phyloP scores from a whole-genome alignment of 1,284 basidiomycete genomes.

The Ceratobasidium sp. region DNA sequence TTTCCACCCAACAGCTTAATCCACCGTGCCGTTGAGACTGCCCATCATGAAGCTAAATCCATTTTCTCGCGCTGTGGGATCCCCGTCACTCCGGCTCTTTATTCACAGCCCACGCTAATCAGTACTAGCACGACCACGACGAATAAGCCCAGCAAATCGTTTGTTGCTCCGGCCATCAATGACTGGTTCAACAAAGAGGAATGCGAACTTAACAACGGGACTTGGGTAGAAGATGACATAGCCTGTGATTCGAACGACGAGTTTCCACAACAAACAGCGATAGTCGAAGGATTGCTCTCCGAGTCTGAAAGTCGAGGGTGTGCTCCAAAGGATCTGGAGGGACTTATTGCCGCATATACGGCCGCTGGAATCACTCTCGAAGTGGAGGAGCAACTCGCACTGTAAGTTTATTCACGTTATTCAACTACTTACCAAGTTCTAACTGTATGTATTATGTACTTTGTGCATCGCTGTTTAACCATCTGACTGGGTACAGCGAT shows the following conservation, averaged over 20 bases:
- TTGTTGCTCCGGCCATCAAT: not conserved
- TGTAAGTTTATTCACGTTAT: not conserved
- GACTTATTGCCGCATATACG: not conserved
- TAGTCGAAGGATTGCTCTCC: not conserved
- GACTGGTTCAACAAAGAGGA: not conserved
- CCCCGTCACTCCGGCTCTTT: not conserved
- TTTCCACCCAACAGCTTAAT: not conserved
- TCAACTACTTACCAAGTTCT: too few species aligned
- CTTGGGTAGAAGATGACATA: not conserved
- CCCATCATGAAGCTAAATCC: constrained; percentile 35
- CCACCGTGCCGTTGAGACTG: constrained; percentile 1
- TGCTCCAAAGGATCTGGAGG: not conserved
- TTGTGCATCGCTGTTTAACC: too few species aligned
- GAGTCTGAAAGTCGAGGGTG: not conserved
- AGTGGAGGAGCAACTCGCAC: not conserved
- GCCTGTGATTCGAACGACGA: not conserved
- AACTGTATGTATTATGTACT: too few species aligned
- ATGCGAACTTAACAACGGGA: not conserved
- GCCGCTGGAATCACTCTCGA: constrained; percentile 4
- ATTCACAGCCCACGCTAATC: not conserved
- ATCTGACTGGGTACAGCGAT: too few species aligned
- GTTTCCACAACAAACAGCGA: not conserved
- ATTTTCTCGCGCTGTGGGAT: not conserved
- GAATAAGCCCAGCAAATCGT: not conserved
- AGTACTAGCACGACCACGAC: not conserved